Base-by-base conservation (phyloP, 805 yeast genomes). In the Kodamaea kaohsiungensis region DNA sequence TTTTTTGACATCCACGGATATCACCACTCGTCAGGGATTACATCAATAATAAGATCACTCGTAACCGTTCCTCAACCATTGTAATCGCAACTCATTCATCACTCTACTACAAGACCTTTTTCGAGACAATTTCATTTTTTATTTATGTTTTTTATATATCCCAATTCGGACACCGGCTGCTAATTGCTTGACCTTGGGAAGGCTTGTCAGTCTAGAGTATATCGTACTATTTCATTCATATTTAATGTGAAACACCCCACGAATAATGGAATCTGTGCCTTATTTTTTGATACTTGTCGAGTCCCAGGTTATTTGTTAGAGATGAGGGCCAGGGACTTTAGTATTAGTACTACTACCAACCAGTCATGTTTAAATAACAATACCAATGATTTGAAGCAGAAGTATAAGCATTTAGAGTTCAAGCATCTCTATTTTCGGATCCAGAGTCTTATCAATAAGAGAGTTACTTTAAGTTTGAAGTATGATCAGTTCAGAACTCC, bases 401-500 rank as follows among this genome's bases (percentile, higher is more conserved):
- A 62, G 56, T 59, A 62, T 53, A 60, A 60, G 50, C 58, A 65
- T 48, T 58, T 70, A 9, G 78, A 74, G 59, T 75, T 74, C 64
- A 73, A 73, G 54, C 67, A 69, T 48, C 61, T 74, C 8, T 75
- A 75, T 56, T 73, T 72, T 58, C 67, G 51, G 46, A 63, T 78
- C 49, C 80, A 80, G 57, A 78, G 73, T 47, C 65, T 76, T 10
- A 64, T 82, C 15, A 74, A 72, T 56, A 70, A 67, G 35, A 65
- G 72, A 48, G 79, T 82, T 15, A 75, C 69, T 42, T 63, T 79
- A 25, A 71, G 79, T 52, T 67, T 82, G 57, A 79, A 76, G 54
- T 78, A 79, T 56, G 84, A 81, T 55, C 85, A 81, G 62, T 62
- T 81, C 52, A 74, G 75, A 52, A 66, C 81, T 2, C 85, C 85